Conservation (phyloP, 495 filamentous ascomycete genomes). For the Hypomontagnella submonticulosa region DNA sequence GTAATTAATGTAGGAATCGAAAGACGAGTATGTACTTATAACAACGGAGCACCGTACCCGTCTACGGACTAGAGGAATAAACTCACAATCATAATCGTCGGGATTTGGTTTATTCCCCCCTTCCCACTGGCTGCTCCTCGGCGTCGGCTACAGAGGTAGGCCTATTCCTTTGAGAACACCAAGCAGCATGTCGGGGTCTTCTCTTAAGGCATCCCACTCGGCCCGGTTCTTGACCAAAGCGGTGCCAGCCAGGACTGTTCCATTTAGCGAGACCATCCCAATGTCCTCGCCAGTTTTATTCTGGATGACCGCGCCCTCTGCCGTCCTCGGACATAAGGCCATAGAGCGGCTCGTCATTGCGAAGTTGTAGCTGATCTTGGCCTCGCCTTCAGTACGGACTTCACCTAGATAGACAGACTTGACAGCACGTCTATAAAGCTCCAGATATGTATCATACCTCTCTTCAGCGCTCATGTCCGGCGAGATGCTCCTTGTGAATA, state of each 20-base stretch:
- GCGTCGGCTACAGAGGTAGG: slow-evolving; percentile 52
- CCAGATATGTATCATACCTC: slow-evolving; percentile 47
- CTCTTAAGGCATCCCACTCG: slow-evolving; percentile 74
- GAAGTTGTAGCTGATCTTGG: slow-evolving; percentile 80
- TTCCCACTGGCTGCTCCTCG: background rate
- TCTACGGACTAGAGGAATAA: slow-evolving; percentile 15
- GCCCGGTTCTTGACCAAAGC: slow-evolving; percentile 78
- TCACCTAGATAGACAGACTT: slow-evolving; percentile 40
- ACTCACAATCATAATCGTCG: background rate
- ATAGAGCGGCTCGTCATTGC: slow-evolving; percentile 76
- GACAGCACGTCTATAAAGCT: slow-evolving; percentile 66
- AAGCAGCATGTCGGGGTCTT: slow-evolving; percentile 61
- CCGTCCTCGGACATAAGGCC: slow-evolving; percentile 72
- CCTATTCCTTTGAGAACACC: slow-evolving; percentile 70
- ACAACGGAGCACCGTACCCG: background rate
- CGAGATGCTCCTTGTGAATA: slow-evolving; percentile 42
- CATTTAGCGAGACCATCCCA: slow-evolving; percentile 75
- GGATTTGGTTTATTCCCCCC: background rate
- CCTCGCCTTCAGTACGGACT: slow-evolving; percentile 53
- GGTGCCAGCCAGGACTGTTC: slow-evolving; percentile 82
- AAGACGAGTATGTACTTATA: slow-evolving; percentile 45
- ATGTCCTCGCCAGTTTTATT: slow-evolving; percentile 54
- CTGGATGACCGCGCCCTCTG: slow-evolving; percentile 54
- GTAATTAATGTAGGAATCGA: slow-evolving; percentile 10
- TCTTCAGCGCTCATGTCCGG: slow-evolving; percentile 45